A percentile compares a stretch with the other conserved stretches of the same genome.
These are phyloP conservation scores for Neurospora crassa DNA, from an alignment of 2,329 filamentous ascomycete genomes.

Conservation along the genomic window DNA sequence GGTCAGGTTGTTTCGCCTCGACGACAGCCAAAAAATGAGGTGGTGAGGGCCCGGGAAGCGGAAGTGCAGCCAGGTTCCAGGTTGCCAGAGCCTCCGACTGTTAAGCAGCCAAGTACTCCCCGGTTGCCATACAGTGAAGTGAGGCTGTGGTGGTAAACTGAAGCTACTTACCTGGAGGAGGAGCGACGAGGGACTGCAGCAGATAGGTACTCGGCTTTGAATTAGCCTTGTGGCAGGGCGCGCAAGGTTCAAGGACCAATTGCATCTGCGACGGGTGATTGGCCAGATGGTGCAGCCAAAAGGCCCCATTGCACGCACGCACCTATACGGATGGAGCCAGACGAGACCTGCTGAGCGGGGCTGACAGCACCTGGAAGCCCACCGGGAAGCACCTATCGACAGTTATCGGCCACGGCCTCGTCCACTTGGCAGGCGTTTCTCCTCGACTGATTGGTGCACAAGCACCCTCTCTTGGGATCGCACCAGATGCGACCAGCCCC, in stretches of 20 bases:
- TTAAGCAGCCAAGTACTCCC: background rate
- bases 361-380: background rate
- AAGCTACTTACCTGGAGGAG: background rate
- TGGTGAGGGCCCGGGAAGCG: slow-evolving; percentile 1
- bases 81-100: background rate
- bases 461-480: background rate
- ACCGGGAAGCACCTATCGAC: background rate
- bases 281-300: slow-evolving; percentile 1
- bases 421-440: background rate
- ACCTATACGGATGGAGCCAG: slow-evolving; percentile 6
- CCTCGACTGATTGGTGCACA: background rate
- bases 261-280: slow-evolving; percentile 9
- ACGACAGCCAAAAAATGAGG: slow-evolving; percentile 2
- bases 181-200: background rate
- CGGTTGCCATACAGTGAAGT: slow-evolving; percentile 6
- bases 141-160: slow-evolving; percentile 18
- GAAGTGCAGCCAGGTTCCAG: slow-evolving; percentile 6
- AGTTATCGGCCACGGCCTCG: background rate
- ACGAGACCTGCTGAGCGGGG: slow-evolving; percentile 2
- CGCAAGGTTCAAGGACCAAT: slow-evolving; percentile 1
- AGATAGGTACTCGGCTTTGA: slow-evolving; percentile 18
- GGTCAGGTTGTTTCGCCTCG: background rate
- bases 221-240: slow-evolving; percentile 20
- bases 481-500: background rate
- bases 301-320: slow-evolving; percentile 1